A percentile compares a stretch with the other conserved stretches of the same genome.
Evolutionary conservation across 805 yeast genomes (phyloP).

Genomic region (Dipodascopsis uninucleata): DNA sequence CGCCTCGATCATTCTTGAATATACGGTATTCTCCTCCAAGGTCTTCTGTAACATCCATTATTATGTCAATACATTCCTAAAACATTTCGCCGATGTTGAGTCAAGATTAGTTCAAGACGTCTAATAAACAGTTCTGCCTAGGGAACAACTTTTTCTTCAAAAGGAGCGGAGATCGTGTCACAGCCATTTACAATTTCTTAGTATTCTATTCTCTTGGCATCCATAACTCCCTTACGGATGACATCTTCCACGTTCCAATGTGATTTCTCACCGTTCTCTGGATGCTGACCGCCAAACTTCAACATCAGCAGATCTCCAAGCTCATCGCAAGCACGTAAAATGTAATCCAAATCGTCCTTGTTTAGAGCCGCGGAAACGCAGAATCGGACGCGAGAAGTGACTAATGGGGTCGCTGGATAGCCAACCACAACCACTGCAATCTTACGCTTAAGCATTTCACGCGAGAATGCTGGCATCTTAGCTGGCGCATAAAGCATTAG

Average conservation of each 20-base stretch:
- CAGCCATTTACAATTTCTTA: neutral
- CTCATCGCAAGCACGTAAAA: conserved; percentile 65
- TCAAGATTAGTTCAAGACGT: no score
- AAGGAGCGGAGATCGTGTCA: no score
- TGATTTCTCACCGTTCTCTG: conserved; percentile 57
- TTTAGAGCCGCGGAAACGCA: conserved; percentile 91
- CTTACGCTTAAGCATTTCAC: conserved; percentile 71
- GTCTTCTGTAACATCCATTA: no score
- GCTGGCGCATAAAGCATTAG: conserved; percentile 82
- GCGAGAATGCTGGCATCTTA: conserved; percentile 88
- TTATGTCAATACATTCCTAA: no score
- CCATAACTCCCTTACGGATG: conserved; percentile 65
- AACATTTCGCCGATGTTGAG: no score
- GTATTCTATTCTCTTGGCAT: conserved; percentile 33
- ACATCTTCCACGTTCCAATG: conserved; percentile 80
- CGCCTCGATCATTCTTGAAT: no score
- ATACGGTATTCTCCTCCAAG: no score
- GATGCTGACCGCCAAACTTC: conserved; percentile 73
- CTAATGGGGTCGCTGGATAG: conserved; percentile 94
- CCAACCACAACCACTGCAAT: conserved; percentile 96
- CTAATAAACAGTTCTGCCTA: no score
- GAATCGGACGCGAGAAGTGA: conserved; percentile 83
- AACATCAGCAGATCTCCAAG: conserved; percentile 73
- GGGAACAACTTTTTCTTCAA: no score
- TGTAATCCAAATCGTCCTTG: conserved; percentile 85